Conservation (phyloP, 2,329 filamentous ascomycete species). For the Penicillium capsulatum region DNA sequence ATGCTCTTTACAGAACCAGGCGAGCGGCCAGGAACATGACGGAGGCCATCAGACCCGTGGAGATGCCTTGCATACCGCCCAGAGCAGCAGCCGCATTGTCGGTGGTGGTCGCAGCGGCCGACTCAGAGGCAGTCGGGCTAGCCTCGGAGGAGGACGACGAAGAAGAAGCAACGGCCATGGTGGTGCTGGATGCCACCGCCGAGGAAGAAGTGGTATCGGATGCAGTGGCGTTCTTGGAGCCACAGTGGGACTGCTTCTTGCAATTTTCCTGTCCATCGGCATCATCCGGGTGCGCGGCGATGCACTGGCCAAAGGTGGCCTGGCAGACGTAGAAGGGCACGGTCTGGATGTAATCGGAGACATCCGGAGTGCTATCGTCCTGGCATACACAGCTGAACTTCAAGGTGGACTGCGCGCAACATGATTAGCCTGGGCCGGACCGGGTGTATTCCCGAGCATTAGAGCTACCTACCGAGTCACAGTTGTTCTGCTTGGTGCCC, state of each 20-base stretch:
- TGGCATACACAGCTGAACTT: conserved; percentile 56
- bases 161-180: conserved; percentile 32
- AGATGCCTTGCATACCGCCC: conserved; percentile 44
- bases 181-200: conserved; percentile 25
- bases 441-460: not conserved
- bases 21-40: conserved; percentile 55
- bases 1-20: conserved; percentile 50
- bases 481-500: conserved; percentile 49
- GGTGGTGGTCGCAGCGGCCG: conserved; percentile 27
- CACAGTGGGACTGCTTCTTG: conserved; percentile 49
- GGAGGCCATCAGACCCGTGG: conserved; percentile 50
- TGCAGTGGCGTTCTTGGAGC: conserved; percentile 46
- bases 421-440: not conserved
- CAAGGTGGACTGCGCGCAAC: conserved; percentile 37
- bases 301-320: conserved; percentile 49
- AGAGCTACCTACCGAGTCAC: conserved; percentile 48
- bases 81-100: conserved; percentile 46
- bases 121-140: conserved; percentile 24
- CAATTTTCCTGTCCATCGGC: conserved; percentile 48
- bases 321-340: conserved; percentile 60
- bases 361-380: conserved; percentile 53
- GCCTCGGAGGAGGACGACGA: conserved; percentile 24
- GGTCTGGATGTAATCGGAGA: conserved; percentile 54
- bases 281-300: conserved; percentile 44
- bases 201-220: conserved; percentile 21